Base-by-base conservation (phyloP, 805 yeast species). In the Wickerhamiella bombiphila region DNA sequence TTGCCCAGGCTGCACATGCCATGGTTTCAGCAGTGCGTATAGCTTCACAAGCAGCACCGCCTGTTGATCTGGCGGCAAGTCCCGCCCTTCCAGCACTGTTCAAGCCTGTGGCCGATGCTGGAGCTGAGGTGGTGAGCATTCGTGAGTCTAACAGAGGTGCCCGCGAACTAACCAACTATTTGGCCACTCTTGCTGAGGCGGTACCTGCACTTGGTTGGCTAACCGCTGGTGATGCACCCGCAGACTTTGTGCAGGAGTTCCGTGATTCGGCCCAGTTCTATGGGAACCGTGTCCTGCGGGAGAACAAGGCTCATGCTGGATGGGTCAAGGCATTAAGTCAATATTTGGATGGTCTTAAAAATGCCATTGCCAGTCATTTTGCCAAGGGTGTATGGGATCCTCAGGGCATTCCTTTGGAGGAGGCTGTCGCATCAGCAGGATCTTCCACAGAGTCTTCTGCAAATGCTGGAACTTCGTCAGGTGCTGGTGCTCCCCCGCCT, bases 251-350 rank as follows among this genome's bases (percentile, higher is more conserved):
- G 40, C 72, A 79, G 3, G 95, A 86, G 46, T 80, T 76, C 60
- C 80, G 78, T 54, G 98, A 91, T 53, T 74, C 93, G 16, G 80
- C 94, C 25, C 88, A 79, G 56, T 91, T 91, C 61, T 91, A 96
- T 85, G 71, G 93, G 8, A 86, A 91, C 61, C 72, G 94, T 50
- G 77, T 88, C 31, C 60, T 86, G 56, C 86, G 86, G 59, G 94
- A 83, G 43, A 75, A 62, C 62, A 83, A 71, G 58, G 93, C 77
- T 15, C 81, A 81, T 35, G 76, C 69, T 19, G 79, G 77, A 40
- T 91, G 97, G 97, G 94, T 79, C 29, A 73, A 75, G 44, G 52
- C 58, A 13, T 81, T 74, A 53, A 59, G 72, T 50, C 57, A 63
- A 19, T 60, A 82, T 17, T 75, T 83, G 54, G 83, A 76, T 43